Conservation (phyloP, 2,329 filamentous ascomycete species). For the Trichoderma cornu-damae region DNA sequence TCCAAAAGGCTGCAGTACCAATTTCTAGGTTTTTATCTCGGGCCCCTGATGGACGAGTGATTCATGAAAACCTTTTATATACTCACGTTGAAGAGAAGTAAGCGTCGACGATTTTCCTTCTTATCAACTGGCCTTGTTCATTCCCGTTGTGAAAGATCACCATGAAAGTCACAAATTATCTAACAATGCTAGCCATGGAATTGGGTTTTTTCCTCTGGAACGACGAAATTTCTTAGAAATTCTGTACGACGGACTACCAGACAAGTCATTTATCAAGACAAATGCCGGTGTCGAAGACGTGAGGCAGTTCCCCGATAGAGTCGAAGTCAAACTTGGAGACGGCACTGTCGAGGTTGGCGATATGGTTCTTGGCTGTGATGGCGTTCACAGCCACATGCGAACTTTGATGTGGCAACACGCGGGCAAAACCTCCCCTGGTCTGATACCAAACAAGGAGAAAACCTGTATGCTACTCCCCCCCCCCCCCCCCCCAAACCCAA, state of each 20-base stretch:
- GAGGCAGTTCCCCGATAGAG: slow-evolving; percentile 20
- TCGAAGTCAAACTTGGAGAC: slow-evolving; percentile 32
- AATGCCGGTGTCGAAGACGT: neutral
- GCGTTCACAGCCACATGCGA: slow-evolving; percentile 34
- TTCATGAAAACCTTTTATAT: slow-evolving; percentile 1
- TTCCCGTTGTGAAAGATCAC: too few species aligned
- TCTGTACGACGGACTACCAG: slow-evolving; percentile 19
- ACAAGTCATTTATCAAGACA: slow-evolving; percentile 9
- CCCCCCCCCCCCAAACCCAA: too few species aligned
- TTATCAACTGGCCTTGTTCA: neutral
- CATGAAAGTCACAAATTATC: neutral
- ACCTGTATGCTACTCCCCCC: neutral
- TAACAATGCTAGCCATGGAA: neutral
- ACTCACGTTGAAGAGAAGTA: neutral
- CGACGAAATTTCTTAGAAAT: slow-evolving; percentile 6
- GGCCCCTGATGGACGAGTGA: neutral
- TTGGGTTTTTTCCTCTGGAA: neutral
- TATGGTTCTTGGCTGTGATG: slow-evolving; percentile 40
- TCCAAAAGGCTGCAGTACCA: neutral
- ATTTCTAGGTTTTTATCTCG: neutral
- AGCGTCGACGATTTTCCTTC: neutral
- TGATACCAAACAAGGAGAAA: slow-evolving; percentile 22
- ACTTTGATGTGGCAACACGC: slow-evolving; percentile 26
- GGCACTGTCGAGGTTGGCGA: slow-evolving; percentile 33
- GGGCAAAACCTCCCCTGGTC: slow-evolving; percentile 12